phyloP scores from a whole-genome alignment of 2,329 filamentous ascomycete genomes.

The Scedosporium aurantiacum region DNA sequence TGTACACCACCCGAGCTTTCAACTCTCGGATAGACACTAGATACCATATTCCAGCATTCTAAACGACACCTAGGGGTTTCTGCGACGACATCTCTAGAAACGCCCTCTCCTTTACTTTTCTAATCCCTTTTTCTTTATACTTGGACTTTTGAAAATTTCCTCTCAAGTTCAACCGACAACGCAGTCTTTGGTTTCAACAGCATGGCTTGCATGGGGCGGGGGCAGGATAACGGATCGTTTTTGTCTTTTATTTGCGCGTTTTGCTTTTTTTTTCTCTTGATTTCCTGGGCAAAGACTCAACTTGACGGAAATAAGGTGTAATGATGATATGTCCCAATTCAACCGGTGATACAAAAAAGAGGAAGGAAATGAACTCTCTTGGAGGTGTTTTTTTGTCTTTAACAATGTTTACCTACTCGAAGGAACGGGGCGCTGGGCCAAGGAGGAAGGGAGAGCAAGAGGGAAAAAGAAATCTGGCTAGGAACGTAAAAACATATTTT shows the following conservation, averaged over 20 bases:
- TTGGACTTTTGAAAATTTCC: conserved; percentile 9
- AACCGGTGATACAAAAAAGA: neutral
- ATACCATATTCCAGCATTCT: conserved; percentile 11
- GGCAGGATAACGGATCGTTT: conserved; percentile 7
- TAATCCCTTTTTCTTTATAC: conserved; percentile 12
- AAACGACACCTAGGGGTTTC: conserved; percentile 9
- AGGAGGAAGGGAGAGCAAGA: no score
- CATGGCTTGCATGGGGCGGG: conserved; percentile 8
- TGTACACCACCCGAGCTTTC: conserved; percentile 1
- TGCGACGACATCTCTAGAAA: conserved; percentile 10
- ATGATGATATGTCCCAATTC: conserved; percentile 2
- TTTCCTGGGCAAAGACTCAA: conserved; percentile 7
- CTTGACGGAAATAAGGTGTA: conserved; percentile 1
- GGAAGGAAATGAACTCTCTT: neutral
- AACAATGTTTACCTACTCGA: neutral
- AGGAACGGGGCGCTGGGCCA: neutral
- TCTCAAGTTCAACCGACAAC: neutral
- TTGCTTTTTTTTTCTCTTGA: conserved; percentile 14
- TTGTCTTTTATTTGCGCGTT: conserved; percentile 5
- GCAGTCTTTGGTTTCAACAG: conserved; percentile 5
- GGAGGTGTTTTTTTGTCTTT: neutral
- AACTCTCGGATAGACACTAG: conserved; percentile 10
- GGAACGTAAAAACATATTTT: neutral
- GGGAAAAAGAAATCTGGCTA: neutral
- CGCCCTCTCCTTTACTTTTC: conserved; percentile 3